Base-by-base conservation (phyloP, 768 basidiomycete genomes). In the Pulveroboletus frians region DNA sequence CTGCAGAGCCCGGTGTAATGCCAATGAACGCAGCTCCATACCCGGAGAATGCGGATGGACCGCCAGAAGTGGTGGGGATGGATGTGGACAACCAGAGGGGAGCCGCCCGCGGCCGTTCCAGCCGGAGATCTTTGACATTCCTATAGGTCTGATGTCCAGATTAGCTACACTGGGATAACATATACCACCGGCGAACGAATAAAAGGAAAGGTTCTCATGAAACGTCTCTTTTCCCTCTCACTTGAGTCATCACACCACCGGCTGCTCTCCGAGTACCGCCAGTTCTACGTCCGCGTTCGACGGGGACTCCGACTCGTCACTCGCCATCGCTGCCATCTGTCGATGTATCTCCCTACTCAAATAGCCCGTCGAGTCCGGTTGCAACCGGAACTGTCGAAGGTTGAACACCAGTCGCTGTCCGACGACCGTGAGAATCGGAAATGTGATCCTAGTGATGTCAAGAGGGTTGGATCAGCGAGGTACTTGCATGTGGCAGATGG, bases 351-450 rank as follows among this genome's bases (percentile, higher is more conserved):
- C 43, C 3, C 21, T 40, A 23, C 43, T 61, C 18, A 63, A 2
- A 10, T 65, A 45, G 40, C 34, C 35, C 3, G 44, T 60, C 34
- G 49, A 35, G 27, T 57, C 46, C 0, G 39, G 41, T 1, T 5
- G 43, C 18, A 21, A 15, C n/a, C 41, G 49, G 4, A 59, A 54
- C 54, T 34, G 21, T 11, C 46, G 50, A 14, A 57, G 56, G 47
- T 57, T 64, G 47, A 57, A 50, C 30, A 55, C 59, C 45, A 57
- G 62, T 39, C 55, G 67, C 50, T 51, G 65, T 43, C 47, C 64
- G 41, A 51, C 48, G 35, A 62, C 13, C 3, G 45, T 29, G 9
- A 61, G 11, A 6, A 60, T 9, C 1, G 57, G 51, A 14, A 20
- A 43, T 20, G 57, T 43, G 3, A 56, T 0, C 21, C 60, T 60